A percentile compares a stretch with the other conserved stretches of the same genome.
These are phyloP conservation scores for Cordyceps cicadae DNA, from an alignment of 2,329 filamentous ascomycete genomes.

Conservation along the genomic window DNA sequence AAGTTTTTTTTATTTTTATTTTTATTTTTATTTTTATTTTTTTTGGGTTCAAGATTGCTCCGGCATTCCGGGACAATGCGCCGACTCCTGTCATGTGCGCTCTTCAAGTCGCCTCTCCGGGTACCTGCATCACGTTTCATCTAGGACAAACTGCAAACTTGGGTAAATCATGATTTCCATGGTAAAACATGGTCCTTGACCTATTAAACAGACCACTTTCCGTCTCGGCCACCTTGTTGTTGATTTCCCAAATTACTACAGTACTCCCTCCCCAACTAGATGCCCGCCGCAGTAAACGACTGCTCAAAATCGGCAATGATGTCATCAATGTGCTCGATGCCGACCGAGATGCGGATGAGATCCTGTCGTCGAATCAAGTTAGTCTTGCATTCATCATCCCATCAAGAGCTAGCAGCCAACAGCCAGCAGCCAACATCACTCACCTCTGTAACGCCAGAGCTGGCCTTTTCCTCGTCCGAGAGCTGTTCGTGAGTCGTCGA, in stretches of 20 bases:
- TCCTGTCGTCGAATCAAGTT: conserved; percentile 42
- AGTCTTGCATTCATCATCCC: background rate
- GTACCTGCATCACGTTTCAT: background rate
- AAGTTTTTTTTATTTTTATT: too few relatives aligned
- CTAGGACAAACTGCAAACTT: background rate
- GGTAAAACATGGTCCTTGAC: background rate
- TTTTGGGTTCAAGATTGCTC: background rate
- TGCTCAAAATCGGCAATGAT: conserved; percentile 95
- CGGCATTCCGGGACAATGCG: background rate
- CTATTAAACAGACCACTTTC: background rate
- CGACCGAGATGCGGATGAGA: conserved; percentile 89
- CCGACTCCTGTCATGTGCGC: background rate
- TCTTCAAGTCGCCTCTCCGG: background rate
- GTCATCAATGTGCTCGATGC: conserved; percentile 94
- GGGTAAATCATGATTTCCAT: too few relatives aligned
- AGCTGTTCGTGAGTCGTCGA: conserved; percentile 92
- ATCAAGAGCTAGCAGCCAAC: too few relatives aligned
- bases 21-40: too few relatives aligned
- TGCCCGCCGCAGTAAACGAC: conserved; percentile 58
- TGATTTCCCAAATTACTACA: background rate
- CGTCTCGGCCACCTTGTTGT: background rate
- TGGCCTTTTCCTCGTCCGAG: conserved; percentile 67
- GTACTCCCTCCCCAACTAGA: background rate
- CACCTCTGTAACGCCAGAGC: conserved; percentile 73
- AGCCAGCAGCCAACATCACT: background rate